Evolutionary conservation across 2,329 filamentous ascomycete genomes (phyloP), one percentile per base, ranked within the genome.

Genomic region (Aspergillus quadrilineatus): DNA sequence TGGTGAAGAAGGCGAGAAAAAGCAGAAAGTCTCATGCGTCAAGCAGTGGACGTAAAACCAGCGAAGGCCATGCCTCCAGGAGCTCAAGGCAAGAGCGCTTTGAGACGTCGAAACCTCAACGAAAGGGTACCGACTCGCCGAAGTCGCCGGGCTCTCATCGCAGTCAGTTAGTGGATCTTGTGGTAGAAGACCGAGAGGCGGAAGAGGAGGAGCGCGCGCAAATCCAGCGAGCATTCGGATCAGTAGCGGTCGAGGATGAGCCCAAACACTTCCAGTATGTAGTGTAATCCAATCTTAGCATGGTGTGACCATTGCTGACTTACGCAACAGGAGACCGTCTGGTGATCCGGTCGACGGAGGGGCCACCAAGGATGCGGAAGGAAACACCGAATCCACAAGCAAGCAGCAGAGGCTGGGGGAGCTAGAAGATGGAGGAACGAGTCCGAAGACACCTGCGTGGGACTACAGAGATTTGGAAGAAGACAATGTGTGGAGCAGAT

Each of bases 121-220:
- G 64, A 55, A 71, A 67, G 45, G 65, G 67, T 26, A 57, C 67
- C 37, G 71, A 69, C 58, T 66, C 71, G n/a, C 65, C 67, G n/a
- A 63, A 81, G 47, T 84, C 82, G 6, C 76, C 77, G 32, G 80
- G 81, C 56, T 86, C 84, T 1, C 80, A 82, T 61, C 77, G 76
- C 58, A 85, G 83, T 61, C 86, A 89, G 63, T 74, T 89, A 4
- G 85, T 89, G 9, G 86, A 89, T 67, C 73, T 89, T 4, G 81
- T 88, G 0, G 83, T 89, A 7, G 85, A 88, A 73, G 84, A 89
- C 66, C 79, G 73, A 44, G 71, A 84, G 46, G 85, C 84, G 5
- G 85, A 88, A 66, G 80, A 85, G 53, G 76, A 82, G 46, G 85
- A 88, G 58, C 80, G 83, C 47, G 81, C 83, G n/a, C 79, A 85